A percentile compares a stretch with the other conserved stretches of the same genome.
phyloP scores from a whole-genome alignment of 768 basidiomycete genomes.

The Rhodocollybia butyracea region DNA sequence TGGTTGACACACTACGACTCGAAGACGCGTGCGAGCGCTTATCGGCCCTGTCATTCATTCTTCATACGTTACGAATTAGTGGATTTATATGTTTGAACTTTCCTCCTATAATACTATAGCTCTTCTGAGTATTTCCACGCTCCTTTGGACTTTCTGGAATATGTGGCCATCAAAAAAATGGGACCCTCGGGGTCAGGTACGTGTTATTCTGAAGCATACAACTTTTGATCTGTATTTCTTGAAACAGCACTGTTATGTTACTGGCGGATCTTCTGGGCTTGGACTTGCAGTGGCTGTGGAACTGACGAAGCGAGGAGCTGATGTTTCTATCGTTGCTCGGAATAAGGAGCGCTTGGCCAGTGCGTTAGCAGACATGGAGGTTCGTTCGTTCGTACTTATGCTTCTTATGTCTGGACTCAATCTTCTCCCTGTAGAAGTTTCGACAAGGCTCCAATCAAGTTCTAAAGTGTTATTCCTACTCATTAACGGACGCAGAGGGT shows the following conservation, averaged over 20 bases:
- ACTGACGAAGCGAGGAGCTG: slow-evolving; percentile 66
- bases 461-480: slow-evolving; percentile 48
- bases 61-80: too few relatives aligned
- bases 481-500: slow-evolving; percentile 38
- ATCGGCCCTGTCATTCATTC: too few relatives aligned
- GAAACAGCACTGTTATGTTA: slow-evolving; percentile 76
- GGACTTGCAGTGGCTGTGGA: slow-evolving; percentile 71
- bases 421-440: slow-evolving; percentile 26
- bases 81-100: not conserved
- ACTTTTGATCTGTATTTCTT: not conserved
- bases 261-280: slow-evolving; percentile 80
- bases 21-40: too few relatives aligned
- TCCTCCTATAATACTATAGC: not conserved
- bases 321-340: slow-evolving; percentile 84
- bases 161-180: slow-evolving; percentile 31
- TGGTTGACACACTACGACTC: too few relatives aligned
- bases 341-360: slow-evolving; percentile 59
- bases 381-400: slow-evolving; percentile 34
- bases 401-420: not conserved
- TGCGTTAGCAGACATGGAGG: slow-evolving; percentile 65
- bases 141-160: not conserved
- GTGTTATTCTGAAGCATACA: slow-evolving; percentile 8
- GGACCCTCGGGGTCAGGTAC: slow-evolving; percentile 47
- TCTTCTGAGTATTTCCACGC: not conserved
- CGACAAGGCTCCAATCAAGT: slow-evolving; percentile 44